These are phyloP conservation scores for Pholiota conissans DNA, from an alignment of 768 basidiomycete species.

Conservation along the genomic window DNA sequence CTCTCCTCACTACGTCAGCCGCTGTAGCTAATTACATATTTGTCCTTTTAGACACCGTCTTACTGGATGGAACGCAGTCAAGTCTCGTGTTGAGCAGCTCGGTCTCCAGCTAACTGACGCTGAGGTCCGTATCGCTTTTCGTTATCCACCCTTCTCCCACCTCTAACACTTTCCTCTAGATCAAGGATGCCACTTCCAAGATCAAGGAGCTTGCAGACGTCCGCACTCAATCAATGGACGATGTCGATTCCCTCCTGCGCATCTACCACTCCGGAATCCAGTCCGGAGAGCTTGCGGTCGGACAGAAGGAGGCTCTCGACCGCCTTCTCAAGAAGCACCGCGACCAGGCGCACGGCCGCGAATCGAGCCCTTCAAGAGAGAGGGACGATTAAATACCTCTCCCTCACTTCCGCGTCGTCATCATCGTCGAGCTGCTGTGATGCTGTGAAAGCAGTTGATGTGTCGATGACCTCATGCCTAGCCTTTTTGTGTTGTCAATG, in stretches of 20 bases:
- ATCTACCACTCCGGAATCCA: slow-evolving; percentile 94
- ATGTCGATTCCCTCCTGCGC: slow-evolving; percentile 95
- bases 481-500: background rate
- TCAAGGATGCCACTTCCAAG: slow-evolving; percentile 99
- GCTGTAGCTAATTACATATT: background rate
- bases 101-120: slow-evolving; percentile 88
- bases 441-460: background rate
- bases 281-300: slow-evolving; percentile 88
- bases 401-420: background rate
- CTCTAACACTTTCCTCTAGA: slow-evolving; percentile 34
- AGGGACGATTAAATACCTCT: slow-evolving; percentile 16
- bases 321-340: slow-evolving; percentile 81
- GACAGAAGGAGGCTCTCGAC: slow-evolving; percentile 92
- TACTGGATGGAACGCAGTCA: slow-evolving; percentile 99
- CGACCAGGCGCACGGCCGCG: slow-evolving; percentile 28
- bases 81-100: slow-evolving; percentile 97
- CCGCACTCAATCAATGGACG: slow-evolving; percentile 98
- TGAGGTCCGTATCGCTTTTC: slow-evolving; percentile 50
- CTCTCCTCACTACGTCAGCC: background rate
- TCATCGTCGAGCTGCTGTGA: background rate
- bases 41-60: slow-evolving; percentile 70
- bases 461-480: background rate
- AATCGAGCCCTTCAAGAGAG: slow-evolving; percentile 25
- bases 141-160: background rate
- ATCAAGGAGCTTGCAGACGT: slow-evolving; percentile 99